These are phyloP conservation scores for Beauveria sp. DNA, from an alignment of 2,329 filamentous ascomycete genomes.

Conservation along the genomic window DNA sequence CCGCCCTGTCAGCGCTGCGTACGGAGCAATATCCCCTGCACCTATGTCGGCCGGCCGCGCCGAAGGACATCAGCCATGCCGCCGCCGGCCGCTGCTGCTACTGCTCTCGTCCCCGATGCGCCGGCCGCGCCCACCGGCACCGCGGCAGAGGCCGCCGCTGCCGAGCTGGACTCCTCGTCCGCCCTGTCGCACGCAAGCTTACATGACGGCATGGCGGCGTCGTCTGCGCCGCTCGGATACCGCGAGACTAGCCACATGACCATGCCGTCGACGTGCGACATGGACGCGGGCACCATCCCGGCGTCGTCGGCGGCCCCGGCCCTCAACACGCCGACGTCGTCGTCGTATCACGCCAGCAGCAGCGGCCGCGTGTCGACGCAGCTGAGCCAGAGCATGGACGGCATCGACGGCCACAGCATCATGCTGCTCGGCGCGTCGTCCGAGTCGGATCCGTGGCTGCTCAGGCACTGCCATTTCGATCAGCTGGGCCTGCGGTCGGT, in stretches of 20 bases:
- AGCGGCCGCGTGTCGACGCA: conserved; percentile 11
- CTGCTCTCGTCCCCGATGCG: neutral
- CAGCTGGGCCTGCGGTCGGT: conserved; percentile 26
- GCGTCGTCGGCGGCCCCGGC: neutral
- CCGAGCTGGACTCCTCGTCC: neutral
- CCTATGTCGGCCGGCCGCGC: conserved; percentile 11
- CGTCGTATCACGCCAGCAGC: neutral
- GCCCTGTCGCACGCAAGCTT: neutral
- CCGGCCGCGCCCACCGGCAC: neutral
- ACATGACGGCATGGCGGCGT: neutral
- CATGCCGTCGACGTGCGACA: neutral
- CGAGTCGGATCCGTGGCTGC: conserved; percentile 27
- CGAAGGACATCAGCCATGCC: neutral
- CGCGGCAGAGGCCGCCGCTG: neutral
- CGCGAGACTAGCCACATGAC: neutral
- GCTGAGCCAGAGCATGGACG: conserved; percentile 19
- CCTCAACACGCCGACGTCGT: conserved; percentile 7
- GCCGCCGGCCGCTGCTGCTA: neutral
- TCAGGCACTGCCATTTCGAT: conserved; percentile 28
- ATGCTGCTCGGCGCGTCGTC: conserved; percentile 25
- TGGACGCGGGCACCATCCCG: neutral
- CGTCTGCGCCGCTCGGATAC: neutral
- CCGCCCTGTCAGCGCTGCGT: conserved; percentile 10
- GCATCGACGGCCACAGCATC: conserved; percentile 21
- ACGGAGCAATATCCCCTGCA: conserved; percentile 9